Evolutionary conservation across 179 eudicot genomes (phyloP).

Genomic region (Spinacia oleracea): DNA sequence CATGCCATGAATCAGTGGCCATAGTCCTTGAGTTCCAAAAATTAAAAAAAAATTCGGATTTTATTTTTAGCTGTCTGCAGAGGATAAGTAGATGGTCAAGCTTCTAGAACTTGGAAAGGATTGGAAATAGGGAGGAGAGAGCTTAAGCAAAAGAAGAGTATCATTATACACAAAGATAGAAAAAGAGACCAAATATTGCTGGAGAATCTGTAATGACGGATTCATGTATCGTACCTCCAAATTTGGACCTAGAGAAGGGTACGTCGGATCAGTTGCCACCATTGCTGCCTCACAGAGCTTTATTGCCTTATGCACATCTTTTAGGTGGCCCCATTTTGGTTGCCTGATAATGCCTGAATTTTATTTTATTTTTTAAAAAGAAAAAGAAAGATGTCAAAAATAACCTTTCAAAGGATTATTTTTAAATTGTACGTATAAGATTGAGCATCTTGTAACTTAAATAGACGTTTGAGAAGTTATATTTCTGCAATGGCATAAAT

Average conservation of each 20-base stretch:
- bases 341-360: constrained; percentile 60
- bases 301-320: constrained; percentile 87
- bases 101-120: background rate
- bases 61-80: no score
- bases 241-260: constrained; percentile 63
- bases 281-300: constrained; percentile 91
- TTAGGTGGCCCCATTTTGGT: constrained; percentile 96
- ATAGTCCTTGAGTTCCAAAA: no score
- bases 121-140: background rate
- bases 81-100: background rate
- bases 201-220: background rate
- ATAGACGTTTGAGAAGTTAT: background rate
- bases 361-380: background rate
- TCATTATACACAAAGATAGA: background rate
- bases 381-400: background rate
- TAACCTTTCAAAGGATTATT: background rate
- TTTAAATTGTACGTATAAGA: background rate
- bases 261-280: constrained; percentile 77
- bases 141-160: background rate
- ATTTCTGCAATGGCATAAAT: background rate
- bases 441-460: background rate
- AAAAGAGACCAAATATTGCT: background rate
- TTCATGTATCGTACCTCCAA: constrained; percentile 76
- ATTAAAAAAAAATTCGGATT: no score
- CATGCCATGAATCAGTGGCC: no score